Base-by-base conservation (phyloP, 2,329 filamentous ascomycete genomes). In the Colletotrichum tofieldiae region DNA sequence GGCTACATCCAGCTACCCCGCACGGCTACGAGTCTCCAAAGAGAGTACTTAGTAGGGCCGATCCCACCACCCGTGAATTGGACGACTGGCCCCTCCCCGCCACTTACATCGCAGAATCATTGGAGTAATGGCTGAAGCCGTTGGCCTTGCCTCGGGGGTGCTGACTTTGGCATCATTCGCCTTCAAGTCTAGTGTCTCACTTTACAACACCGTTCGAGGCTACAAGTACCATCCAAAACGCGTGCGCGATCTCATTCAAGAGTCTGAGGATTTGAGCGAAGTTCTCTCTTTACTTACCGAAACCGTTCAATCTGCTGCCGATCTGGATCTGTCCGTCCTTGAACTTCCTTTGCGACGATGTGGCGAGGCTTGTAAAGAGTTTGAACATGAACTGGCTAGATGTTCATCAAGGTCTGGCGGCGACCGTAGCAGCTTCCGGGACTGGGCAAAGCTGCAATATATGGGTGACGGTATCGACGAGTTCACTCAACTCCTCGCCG, bases 371-470 rank as follows among this genome's bases (percentile, higher is more conserved):
- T 87, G 82, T 71, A 77, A 81, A 72, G 82, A 84, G 26, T 86
- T 86, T 75, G 75, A 81, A 65, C 56, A 79, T 64, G 79, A 83
- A 74, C 75, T 86, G 45, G 47, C 75, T 37, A 80, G 81, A 77
- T 83, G 76, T 69, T 77, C 76, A 45, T 76, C 77, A 52, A 80
- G 77, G 58, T 85, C 83, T 45, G 76, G 74, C 29, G 77, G 73
- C 41, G 76, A 73, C 71, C 77, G 80, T 65, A 78, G 79, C 29
- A 86, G 82, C 75, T 85, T 86, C 75, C 81, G 82, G 56, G 84
- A 85, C 74, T 86, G 82, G 84, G 81, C 83, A 5, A 83, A 78
- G 75, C 74, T 86, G 56, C 81, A 73, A 70, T 86, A 85, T 63
- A 84, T 85, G 79, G 83, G 82, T 37, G 80, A 85, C 54, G 78